These are phyloP conservation scores for Ramichloridium luteum DNA, from an alignment of 2,329 filamentous ascomycete genomes.

Conservation along the genomic window DNA sequence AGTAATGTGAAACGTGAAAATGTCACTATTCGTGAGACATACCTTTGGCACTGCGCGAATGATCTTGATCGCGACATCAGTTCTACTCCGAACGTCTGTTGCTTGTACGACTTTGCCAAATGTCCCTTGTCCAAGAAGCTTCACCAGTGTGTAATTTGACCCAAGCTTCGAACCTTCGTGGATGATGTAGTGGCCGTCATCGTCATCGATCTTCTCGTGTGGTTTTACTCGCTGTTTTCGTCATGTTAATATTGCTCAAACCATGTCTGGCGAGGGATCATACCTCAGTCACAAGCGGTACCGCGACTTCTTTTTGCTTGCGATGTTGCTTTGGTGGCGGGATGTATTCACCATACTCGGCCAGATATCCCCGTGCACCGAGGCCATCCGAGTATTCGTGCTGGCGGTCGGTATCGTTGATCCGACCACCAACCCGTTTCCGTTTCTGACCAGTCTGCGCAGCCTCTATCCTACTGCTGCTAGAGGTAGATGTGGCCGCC, in stretches of 20 bases:
- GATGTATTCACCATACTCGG: conserved; percentile 52
- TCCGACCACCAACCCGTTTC: conserved; percentile 48
- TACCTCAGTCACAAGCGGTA: conserved; percentile 49
- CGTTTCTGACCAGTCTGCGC: conserved; percentile 69
- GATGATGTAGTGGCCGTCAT: conserved; percentile 95
- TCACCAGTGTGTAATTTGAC: conserved; percentile 78
- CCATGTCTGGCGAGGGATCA: too few species aligned
- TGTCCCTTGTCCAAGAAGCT: conserved; percentile 86
- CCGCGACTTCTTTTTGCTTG: conserved; percentile 60
- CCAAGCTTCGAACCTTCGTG: conserved; percentile 76
- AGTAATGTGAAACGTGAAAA: too few species aligned
- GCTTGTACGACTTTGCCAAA: conserved; percentile 98
- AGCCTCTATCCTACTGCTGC: conserved; percentile 47
- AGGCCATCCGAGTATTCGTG: background rate
- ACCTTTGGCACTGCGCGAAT: conserved; percentile 90
- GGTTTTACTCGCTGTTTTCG: conserved; percentile 22
- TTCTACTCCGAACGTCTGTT: conserved; percentile 61
- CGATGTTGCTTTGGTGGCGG: conserved; percentile 80
- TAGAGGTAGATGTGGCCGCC: conserved; percentile 52
- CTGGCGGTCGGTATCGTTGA: background rate
- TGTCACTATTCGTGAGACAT: too few species aligned
- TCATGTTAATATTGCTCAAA: conserved; percentile 3
- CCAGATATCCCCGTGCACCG: conserved; percentile 20
- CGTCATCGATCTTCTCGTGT: conserved; percentile 71
- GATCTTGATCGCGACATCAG: conserved; percentile 91